Evolutionary conservation across 257 asterid species (phyloP).

Genomic region (Galeopsis tetrahit): DNA sequence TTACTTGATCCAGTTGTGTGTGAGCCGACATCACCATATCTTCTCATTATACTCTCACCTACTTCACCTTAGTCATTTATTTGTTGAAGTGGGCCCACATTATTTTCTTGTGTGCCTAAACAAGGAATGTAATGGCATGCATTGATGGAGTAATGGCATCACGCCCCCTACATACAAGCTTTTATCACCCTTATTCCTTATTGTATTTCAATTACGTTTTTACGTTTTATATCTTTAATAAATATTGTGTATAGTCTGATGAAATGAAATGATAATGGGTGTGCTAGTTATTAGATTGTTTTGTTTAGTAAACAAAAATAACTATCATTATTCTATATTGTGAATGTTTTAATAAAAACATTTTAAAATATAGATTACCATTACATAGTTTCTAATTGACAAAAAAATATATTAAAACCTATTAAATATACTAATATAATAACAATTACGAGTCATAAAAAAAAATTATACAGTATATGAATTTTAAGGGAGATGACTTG

Average conservation of each 20-base stretch:
- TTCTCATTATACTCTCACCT: constrained; percentile 29
- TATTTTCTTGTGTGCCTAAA: neutral
- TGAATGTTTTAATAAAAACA: no score
- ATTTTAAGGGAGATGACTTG: no score
- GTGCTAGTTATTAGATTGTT: no score
- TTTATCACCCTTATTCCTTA: neutral
- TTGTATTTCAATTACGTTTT: neutral
- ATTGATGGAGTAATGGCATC: neutral
- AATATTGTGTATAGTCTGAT: neutral
- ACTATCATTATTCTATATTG: no score
- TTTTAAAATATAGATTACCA: no score
- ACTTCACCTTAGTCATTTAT: constrained; percentile 31
- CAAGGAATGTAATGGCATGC: neutral
- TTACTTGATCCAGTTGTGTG: neutral
- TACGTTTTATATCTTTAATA: neutral
- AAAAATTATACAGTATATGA: no score
- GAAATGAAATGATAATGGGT: neutral
- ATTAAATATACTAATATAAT: no score
- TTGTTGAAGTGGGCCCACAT: constrained; percentile 6
- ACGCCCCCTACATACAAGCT: neutral
- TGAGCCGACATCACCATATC: constrained; percentile 30
- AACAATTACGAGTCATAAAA: no score
- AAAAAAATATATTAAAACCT: neutral
- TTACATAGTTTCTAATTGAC: no score
- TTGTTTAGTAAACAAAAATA: no score